These are phyloP conservation scores for Ettlia oleoabundans DNA, from an alignment of 139 green algal species.

Conservation along the genomic window DNA sequence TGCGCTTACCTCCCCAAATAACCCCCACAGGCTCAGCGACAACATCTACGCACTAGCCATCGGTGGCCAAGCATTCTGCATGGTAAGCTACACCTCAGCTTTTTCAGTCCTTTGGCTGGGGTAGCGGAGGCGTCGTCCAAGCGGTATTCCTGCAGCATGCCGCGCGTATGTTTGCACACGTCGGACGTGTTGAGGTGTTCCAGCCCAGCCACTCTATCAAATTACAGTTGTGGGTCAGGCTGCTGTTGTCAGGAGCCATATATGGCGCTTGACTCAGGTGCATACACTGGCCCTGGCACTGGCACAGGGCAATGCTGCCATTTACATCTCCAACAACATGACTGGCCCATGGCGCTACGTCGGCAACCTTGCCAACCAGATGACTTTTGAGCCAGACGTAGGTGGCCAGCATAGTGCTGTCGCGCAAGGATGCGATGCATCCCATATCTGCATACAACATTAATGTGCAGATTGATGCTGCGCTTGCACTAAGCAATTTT, in stretches of 20 bases:
- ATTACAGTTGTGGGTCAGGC: no score
- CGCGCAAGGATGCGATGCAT: no score
- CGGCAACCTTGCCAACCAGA: background rate
- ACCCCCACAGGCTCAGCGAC: background rate
- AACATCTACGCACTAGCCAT: background rate
- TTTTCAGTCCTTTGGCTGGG: background rate
- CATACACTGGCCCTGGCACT: background rate
- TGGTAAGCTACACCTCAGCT: background rate
- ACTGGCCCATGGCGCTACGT: background rate
- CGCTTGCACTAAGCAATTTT: background rate
- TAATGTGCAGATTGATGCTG: background rate
- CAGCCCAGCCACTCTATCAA: no score
- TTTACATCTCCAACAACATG: background rate
- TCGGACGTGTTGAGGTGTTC: no score
- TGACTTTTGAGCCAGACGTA: background rate
- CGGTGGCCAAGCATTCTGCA: background rate
- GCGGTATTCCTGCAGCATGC: background rate
- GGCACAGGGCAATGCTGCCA: background rate
- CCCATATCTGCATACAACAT: no score
- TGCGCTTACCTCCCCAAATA: background rate
- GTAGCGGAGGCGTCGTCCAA: no score
- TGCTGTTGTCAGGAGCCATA: no score
- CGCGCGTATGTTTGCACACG: no score
- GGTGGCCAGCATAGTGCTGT: no score
- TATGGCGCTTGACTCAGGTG: no score